Conservation (phyloP, 306 rosid genomes). For the Rubus parviflorus region DNA sequence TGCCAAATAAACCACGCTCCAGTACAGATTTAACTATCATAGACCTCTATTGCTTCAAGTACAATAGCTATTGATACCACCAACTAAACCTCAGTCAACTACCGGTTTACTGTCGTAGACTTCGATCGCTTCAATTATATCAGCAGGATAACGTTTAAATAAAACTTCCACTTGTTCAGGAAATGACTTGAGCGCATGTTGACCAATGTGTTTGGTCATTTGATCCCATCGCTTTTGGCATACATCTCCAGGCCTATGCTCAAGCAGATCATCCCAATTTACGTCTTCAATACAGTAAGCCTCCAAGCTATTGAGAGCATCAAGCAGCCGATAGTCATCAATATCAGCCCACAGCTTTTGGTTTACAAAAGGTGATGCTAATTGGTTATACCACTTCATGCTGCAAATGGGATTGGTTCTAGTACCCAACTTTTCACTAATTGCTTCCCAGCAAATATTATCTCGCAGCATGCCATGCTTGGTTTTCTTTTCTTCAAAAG, state of each 20-base stretch:
- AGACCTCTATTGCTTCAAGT: neutral
- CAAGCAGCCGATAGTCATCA: slow-evolving; percentile 54
- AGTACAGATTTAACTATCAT: neutral
- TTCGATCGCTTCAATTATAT: slow-evolving; percentile 57
- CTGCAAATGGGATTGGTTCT: slow-evolving; percentile 16
- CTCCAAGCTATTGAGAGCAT: slow-evolving; percentile 58
- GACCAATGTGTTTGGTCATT: slow-evolving; percentile 62
- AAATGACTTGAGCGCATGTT: slow-evolving; percentile 51
- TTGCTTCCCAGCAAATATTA: slow-evolving; percentile 73
- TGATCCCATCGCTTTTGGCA: slow-evolving; percentile 75
- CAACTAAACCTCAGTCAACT: slow-evolving; percentile 23
- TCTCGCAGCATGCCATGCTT: slow-evolving; percentile 34
- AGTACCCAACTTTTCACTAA: slow-evolving; percentile 43
- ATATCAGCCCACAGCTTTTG: slow-evolving; percentile 58
- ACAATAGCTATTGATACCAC: neutral
- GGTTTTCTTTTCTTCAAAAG: too few relatives aligned
- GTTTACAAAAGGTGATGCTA: slow-evolving; percentile 55
- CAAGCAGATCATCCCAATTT: slow-evolving; percentile 77
- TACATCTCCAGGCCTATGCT: slow-evolving; percentile 59
- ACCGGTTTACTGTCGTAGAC: slow-evolving; percentile 47
- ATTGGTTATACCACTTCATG: slow-evolving; percentile 13
- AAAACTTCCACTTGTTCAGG: slow-evolving; percentile 70
- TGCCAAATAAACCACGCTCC: neutral
- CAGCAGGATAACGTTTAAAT: slow-evolving; percentile 49
- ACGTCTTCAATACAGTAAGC: slow-evolving; percentile 64